These are phyloP conservation scores for Yamadazyma ubonensis DNA, from an alignment of 805 yeast species.

Conservation along the genomic window DNA sequence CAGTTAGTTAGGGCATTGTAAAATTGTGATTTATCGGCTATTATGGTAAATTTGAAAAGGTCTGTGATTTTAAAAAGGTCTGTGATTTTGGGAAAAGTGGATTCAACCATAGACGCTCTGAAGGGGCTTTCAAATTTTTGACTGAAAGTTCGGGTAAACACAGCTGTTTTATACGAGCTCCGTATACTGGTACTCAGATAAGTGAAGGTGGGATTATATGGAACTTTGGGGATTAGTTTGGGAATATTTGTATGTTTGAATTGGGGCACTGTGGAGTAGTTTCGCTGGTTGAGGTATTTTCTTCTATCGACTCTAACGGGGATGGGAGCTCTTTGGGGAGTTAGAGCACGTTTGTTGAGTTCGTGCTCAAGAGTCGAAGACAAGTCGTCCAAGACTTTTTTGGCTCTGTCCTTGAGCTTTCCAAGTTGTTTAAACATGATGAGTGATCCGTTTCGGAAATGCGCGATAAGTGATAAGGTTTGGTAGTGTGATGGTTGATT, in stretches of 20 bases:
- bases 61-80: constrained; percentile 2
- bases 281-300: background rate
- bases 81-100: background rate
- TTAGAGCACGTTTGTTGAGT: constrained; percentile 2
- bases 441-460: constrained; percentile 6
- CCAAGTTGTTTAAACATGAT: constrained; percentile 14
- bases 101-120: constrained; percentile 3
- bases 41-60: constrained; percentile 4
- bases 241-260: background rate
- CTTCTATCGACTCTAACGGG: constrained; percentile 2
- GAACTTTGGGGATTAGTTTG: no score
- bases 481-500: background rate
- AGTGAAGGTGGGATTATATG: no score
- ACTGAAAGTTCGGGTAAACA: background rate
- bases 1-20: constrained; percentile 10
- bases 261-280: background rate
- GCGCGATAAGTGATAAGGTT: background rate
- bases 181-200: background rate
- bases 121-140: constrained; percentile 2
- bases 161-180: background rate
- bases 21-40: constrained; percentile 9
- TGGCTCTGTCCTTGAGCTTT: constrained; percentile 15
- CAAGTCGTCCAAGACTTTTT: constrained; percentile 13
- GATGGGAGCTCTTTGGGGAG: constrained; percentile 12
- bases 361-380: constrained; percentile 13